Percentiles rank a stretch among this genome's conserved stretches.
phyloP scores from a whole-genome alignment of 352 stramenopile species.

The Pythium insidiosum region DNA sequence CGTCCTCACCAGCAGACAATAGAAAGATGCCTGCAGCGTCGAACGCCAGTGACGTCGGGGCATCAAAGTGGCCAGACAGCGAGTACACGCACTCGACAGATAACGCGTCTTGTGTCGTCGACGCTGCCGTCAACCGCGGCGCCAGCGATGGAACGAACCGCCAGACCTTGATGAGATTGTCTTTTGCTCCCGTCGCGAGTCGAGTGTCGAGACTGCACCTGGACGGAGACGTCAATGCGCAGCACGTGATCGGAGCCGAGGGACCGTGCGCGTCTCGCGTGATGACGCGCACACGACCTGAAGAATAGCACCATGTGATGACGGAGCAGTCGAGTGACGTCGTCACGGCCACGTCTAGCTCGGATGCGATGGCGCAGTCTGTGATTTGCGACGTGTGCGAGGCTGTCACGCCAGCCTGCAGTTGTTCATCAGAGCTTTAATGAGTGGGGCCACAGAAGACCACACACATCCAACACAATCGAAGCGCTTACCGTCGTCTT shows the following conservation, averaged over 20 bases:
- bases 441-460: too few relatives aligned
- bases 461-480: background rate
- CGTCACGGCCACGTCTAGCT: constrained; percentile 32
- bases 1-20: constrained; percentile 41
- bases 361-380: constrained; percentile 26
- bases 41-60: constrained; percentile 24
- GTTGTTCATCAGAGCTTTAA: too few relatives aligned
- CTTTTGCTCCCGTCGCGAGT: constrained; percentile 41
- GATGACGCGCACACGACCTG: constrained; percentile 24
- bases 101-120: constrained; percentile 2
- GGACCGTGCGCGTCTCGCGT: constrained; percentile 32
- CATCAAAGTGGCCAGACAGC: constrained; percentile 43
- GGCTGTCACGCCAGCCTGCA: constrained; percentile 26
- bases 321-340: constrained; percentile 38
- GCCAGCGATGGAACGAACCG: constrained; percentile 1
- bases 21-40: constrained; percentile 40
- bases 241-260: constrained; percentile 40
- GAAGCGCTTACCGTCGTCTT: background rate
- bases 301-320: constrained; percentile 32
- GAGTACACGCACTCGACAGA: constrained; percentile 33
- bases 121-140: too few relatives aligned
- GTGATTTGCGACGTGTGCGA: constrained; percentile 42
- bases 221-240: constrained; percentile 25
- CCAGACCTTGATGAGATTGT: constrained; percentile 68
- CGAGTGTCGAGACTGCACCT: constrained; percentile 21